Base-by-base conservation (phyloP, 371 early-diverging fungal species). In the Amoeboaphelidium protococcarum region DNA sequence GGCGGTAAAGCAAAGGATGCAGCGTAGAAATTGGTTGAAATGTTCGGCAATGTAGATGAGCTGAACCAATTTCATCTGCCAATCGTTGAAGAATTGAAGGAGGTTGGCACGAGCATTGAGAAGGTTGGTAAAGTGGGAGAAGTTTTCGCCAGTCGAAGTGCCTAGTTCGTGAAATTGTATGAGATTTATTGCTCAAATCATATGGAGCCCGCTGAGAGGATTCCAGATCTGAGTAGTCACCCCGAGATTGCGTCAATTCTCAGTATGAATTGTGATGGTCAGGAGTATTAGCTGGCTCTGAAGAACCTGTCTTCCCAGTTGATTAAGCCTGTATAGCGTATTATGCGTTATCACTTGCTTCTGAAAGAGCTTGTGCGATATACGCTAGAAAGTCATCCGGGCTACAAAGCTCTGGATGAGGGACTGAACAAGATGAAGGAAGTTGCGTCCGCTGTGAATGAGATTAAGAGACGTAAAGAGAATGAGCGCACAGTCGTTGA, bases 301-400 rank as follows among this genome's bases (percentile, higher is more conserved):
- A 6, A 31, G 4, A 19, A 4, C 20, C 22, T 46, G 37, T 19
- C 31, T 23, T 27, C 31, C 10, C 12, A 46, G 13, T 48, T 44
- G 42, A 48, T 48, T 3, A 48, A 48, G 31, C 47, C 47, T 27
- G 37, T 46, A 3, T 40, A 46, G 37, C 4, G 47, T n/a, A 46
- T 46, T 3, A 13, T 19, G 12, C 26, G 25, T 20, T 37, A 23
- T 4, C 47, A 19, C 25, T 23, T 46, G n/a, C 25, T 46, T 13
- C 25, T 46, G 2, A 46, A 37, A 37, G 47, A 42, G 21, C 20
- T 42, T 12, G 13, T 42, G 4, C 10, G 22, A 42, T 19, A 42
- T 19, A 42, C 42, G 4, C 20, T 6, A 4, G 22, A 42, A 13
- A 4, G 21, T 12, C 6, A 12, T 19, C 42, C 42, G 10, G 42